Base-by-base conservation (phyloP, 805 yeast genomes). In the Zygosaccharomyces bisporus region DNA sequence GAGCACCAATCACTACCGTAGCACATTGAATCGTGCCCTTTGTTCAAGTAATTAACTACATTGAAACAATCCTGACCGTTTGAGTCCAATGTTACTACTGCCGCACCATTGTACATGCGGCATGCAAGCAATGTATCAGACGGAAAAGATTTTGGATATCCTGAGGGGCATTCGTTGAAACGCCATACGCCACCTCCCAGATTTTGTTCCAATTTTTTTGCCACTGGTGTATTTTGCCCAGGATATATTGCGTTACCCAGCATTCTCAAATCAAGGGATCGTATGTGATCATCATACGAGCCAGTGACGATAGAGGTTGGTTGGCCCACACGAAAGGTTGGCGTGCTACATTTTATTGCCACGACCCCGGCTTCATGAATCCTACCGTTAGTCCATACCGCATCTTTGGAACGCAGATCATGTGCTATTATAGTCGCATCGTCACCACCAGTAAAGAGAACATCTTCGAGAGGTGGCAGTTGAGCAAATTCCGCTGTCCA, bases 101-200 rank as follows among this genome's bases (percentile, higher is more conserved):
- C 72, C 1, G 95, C 96, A 13, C 99, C 99, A 53, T 87, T 89
- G 58, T 91, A 91, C 98, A 93, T 93, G 58, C 96, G 88, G 61
- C 97, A 90, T 0, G 82, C 80, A 39, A 91, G 66, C 0, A 91
- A 73, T 33, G 77, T 67, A 45, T 76, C 66, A 25, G 70, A 21
- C 14, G 24, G 19, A 18, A 27, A 8, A n/a, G 34, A 19, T 13
- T 10, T 14, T 21, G 30, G 2, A 10, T 13, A n/a, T 3, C 57
- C 53, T 0, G 51, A 43, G 0, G 80, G 77, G 14, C 77, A 71
- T 2, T 95, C 96, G 6, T 80, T 68, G 46, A 93, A 71, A 55
- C 96, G 71, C 99, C 99, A 91, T 2, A 91, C 98, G 1, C 99
- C 99, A 4, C 99, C 98, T 1, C 88, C 90, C 3, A 93, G 68